Conservation (phyloP, 1,139 yeast genomes). For the Taphrina wiesneri region DNA sequence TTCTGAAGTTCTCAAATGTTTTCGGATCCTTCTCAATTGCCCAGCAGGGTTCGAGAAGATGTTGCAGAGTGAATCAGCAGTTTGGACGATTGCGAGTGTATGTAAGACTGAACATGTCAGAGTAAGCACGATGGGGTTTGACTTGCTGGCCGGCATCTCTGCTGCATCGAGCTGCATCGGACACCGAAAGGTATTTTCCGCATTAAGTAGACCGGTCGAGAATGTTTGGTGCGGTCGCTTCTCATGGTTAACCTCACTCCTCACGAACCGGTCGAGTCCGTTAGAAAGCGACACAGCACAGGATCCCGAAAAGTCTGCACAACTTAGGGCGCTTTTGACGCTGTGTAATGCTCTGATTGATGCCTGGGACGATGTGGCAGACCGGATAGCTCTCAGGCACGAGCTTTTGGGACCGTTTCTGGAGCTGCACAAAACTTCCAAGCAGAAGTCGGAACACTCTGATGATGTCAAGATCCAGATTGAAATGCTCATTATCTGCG, state of each 20-base stretch:
- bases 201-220: not conserved
- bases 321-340: not conserved
- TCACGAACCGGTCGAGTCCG: not conserved
- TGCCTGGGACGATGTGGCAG: conserved; percentile 13
- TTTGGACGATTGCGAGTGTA: not conserved
- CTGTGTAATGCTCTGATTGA: conserved; percentile 3
- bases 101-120: not conserved
- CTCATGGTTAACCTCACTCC: not conserved
- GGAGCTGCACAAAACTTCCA: not conserved
- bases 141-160: conserved; percentile 17
- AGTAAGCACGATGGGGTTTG: not conserved
- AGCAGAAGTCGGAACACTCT: not conserved
- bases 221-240: not conserved
- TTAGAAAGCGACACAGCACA: not conserved
- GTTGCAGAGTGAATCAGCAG: not conserved
- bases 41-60: conserved; percentile 14
- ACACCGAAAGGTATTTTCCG: not conserved
- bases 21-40: conserved; percentile 21
- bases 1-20: conserved; percentile 8
- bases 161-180: not conserved
- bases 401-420: not conserved
- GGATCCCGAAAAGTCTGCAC: not conserved
- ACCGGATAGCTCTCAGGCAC: conserved; percentile 11
- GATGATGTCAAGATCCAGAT: not conserved
- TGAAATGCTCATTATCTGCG: not conserved